These are phyloP conservation scores for Saccharomyces hybrid DNA, from an alignment of 1,139 yeast species.

Conservation along the genomic window DNA sequence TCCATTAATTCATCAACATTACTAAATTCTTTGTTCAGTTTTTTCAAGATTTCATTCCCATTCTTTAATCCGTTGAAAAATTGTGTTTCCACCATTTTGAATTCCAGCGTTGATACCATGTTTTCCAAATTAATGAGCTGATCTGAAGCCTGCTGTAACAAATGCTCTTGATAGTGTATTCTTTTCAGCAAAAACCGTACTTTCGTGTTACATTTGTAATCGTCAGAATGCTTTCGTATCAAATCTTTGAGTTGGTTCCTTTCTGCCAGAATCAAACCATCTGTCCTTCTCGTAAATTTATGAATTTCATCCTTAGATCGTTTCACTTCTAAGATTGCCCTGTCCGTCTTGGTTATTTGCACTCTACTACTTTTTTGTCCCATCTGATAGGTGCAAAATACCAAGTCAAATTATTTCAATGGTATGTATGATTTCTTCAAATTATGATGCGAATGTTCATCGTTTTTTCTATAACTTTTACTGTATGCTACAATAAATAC, in stretches of 20 bases:
- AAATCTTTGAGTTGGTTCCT: slow-evolving; percentile 25
- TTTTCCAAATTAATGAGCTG: slow-evolving; percentile 74
- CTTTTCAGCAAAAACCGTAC: slow-evolving; percentile 64
- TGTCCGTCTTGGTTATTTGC: slow-evolving; percentile 72
- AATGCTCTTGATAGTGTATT: slow-evolving; percentile 71
- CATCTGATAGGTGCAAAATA: slow-evolving; percentile 11
- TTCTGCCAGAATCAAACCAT: slow-evolving; percentile 41
- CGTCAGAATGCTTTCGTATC: slow-evolving; percentile 21
- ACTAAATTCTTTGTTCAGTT: slow-evolving; percentile 70
- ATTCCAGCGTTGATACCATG: slow-evolving; percentile 71
- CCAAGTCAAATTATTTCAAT: no score
- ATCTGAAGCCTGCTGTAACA: slow-evolving; percentile 59
- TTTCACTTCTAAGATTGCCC: slow-evolving; percentile 77
- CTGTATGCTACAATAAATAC: no score
- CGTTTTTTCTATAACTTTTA: no score
- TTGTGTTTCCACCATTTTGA: slow-evolving; percentile 80
- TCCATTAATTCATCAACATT: slow-evolving; percentile 79
- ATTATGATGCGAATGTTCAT: no score
- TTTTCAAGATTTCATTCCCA: slow-evolving; percentile 69
- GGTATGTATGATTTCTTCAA: no score
- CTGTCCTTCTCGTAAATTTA: slow-evolving; percentile 62
- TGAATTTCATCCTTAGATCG: slow-evolving; percentile 78
- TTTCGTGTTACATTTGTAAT: slow-evolving; percentile 34
- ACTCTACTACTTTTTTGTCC: slow-evolving; percentile 30
- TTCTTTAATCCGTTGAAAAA: slow-evolving; percentile 70